Percentiles rank a stretch among this genome's conserved stretches.
phyloP scores from a whole-genome alignment of 2,329 filamentous ascomycete genomes.

The Penicillium sp. region DNA sequence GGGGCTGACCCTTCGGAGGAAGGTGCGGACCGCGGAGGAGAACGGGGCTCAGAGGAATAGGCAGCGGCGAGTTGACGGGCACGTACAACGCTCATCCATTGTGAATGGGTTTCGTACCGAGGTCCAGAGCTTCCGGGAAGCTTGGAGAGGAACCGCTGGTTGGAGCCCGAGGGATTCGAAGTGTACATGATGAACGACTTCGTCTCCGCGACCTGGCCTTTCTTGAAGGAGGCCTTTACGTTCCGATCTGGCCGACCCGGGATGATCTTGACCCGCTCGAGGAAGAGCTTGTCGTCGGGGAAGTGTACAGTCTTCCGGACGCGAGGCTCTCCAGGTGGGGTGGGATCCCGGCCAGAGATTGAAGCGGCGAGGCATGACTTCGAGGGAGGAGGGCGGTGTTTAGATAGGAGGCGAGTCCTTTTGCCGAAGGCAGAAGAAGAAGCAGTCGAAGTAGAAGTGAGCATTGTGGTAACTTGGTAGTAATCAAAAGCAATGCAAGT shows the following conservation, averaged over 20 bases:
- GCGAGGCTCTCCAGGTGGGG: not conserved
- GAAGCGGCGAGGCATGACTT: not conserved
- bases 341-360: not conserved
- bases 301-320: slow-evolving; percentile 1
- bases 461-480: not conserved
- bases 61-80: not conserved
- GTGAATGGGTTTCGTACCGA: not conserved
- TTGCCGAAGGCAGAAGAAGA: not conserved
- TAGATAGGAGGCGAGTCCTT: not conserved
- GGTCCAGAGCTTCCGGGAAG: not conserved
- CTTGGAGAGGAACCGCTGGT: not conserved
- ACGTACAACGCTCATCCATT: not conserved
- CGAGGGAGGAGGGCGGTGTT: not conserved
- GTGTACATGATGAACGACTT: not conserved
- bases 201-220: not conserved
- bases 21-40: not conserved
- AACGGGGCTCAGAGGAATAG: not conserved
- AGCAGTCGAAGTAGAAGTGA: not conserved
- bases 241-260: not conserved
- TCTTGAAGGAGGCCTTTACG: not conserved
- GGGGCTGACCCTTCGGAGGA: not conserved
- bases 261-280: not conserved
- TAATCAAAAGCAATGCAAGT: not conserved
- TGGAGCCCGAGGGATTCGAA: not conserved
- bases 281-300: not conserved